Evolutionary conservation across 2,329 filamentous ascomycete genomes (phyloP).

Genomic region (Phialophora verrucosa): DNA sequence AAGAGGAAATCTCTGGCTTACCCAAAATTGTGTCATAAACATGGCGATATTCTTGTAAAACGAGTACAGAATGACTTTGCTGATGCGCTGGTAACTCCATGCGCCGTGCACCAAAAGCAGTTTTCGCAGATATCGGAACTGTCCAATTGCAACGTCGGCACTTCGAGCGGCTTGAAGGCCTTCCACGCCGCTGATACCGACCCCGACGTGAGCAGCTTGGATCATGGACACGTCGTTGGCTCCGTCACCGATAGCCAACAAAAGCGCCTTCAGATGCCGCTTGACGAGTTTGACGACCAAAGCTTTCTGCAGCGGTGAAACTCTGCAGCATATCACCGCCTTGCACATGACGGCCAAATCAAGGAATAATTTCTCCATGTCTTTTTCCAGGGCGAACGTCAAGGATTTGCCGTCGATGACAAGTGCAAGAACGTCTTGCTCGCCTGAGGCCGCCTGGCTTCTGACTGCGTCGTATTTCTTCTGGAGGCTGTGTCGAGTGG

Average conservation of each 20-base stretch:
- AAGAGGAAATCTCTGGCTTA: conserved; percentile 54
- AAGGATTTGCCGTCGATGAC: conserved; percentile 96
- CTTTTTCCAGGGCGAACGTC: conserved; percentile 89
- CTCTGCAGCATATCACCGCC: conserved; percentile 93
- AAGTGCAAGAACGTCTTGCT: conserved; percentile 82
- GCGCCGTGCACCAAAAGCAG: conserved; percentile 91
- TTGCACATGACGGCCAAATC: conserved; percentile 96
- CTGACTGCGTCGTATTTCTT: conserved; percentile 93
- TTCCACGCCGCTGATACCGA: conserved; percentile 96
- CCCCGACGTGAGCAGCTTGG: conserved; percentile 95
- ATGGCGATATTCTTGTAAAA: conserved; percentile 99
- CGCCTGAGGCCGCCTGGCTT: conserved; percentile 70
- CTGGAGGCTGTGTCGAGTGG: conserved; percentile 83
- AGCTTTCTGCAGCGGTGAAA: conserved; percentile 95
- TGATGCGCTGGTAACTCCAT: conserved; percentile 97
- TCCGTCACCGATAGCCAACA: conserved; percentile 94
- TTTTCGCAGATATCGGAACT: conserved; percentile 94
- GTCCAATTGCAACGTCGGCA: conserved; percentile 92
- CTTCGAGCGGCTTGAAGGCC: conserved; percentile 95
- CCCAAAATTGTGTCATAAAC: conserved; percentile 99
- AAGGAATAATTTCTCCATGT: conserved; percentile 89
- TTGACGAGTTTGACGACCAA: conserved; percentile 98
- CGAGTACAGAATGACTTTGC: conserved; percentile 95
- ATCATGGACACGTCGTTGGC: conserved; percentile 99
- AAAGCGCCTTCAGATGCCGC: conserved; percentile 86